phyloP scores from a whole-genome alignment of 441 rosid species.

The Manihot esculenta region DNA sequence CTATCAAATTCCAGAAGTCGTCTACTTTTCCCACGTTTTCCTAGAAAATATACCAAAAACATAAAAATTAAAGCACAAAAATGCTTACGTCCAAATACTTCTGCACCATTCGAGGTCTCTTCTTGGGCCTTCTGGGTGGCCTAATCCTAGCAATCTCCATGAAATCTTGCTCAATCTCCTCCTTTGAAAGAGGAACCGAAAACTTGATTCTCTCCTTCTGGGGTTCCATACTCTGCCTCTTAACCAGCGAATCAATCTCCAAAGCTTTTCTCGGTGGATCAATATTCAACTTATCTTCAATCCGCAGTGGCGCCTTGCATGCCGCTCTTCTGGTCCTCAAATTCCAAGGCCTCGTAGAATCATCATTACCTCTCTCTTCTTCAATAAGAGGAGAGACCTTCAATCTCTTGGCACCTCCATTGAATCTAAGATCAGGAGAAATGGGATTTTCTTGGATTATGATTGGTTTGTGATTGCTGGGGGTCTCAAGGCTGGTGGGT shows the following conservation, averaged over 20 bases:
- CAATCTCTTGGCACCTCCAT: constrained; percentile 1
- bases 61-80: not conserved
- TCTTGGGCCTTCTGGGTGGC: constrained; percentile 65
- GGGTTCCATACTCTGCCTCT: constrained; percentile 21
- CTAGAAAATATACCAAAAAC: not conserved
- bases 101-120: constrained; percentile 56
- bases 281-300: constrained; percentile 21
- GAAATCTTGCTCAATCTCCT: constrained; percentile 62
- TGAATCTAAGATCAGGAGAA: too few relatives aligned
- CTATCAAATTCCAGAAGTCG: not conserved
- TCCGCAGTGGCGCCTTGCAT: constrained; percentile 39
- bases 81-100: constrained; percentile 54
- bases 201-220: constrained; percentile 38
- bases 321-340: constrained; percentile 64
- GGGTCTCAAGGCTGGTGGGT: too few relatives aligned
- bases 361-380: constrained; percentile 1
- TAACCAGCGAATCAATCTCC: constrained; percentile 10
- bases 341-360: constrained; percentile 49
- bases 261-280: not conserved
- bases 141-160: constrained; percentile 44
- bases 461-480: too few relatives aligned
- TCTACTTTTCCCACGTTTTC: constrained; percentile 12
- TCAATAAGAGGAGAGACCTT: constrained; percentile 5
- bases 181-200: constrained; percentile 43
- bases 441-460: too few relatives aligned